These are phyloP conservation scores for Ajuga chamaepitys DNA, from an alignment of 257 asterid genomes.

Conservation along the genomic window DNA sequence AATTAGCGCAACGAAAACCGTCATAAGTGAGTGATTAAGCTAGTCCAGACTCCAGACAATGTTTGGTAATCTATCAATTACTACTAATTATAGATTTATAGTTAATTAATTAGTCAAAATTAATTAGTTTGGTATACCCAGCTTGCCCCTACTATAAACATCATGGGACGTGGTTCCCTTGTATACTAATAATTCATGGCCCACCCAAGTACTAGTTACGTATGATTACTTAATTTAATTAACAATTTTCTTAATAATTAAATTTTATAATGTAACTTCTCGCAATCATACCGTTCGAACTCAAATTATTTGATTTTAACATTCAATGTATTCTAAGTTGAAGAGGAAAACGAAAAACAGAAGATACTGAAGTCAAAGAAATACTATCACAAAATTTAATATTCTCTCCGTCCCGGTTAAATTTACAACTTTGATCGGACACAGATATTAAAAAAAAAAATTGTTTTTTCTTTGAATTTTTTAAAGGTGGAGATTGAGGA, in stretches of 20 bases:
- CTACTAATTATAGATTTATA: background rate
- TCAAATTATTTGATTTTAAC: background rate
- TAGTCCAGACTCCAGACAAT: background rate
- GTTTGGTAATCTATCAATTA: conserved; percentile 9
- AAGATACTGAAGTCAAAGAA: conserved; percentile 31
- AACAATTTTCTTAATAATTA: background rate
- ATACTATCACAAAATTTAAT: conserved; percentile 7
- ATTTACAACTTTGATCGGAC: no score
- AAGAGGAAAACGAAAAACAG: background rate
- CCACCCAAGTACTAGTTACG: conserved; percentile 2
- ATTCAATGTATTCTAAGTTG: background rate
- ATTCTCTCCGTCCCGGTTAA: no score
- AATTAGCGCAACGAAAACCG: background rate
- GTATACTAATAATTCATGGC: background rate
- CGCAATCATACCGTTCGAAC: conserved; percentile 9
- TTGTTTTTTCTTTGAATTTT: no score
- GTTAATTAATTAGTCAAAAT: background rate
- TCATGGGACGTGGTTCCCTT: background rate
- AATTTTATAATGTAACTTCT: background rate
- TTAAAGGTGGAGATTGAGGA: no score
- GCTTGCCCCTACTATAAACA: no score
- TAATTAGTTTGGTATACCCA: background rate
- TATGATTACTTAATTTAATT: background rate
- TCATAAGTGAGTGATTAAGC: background rate
- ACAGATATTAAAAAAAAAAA: no score